phyloP scores from a whole-genome alignment of 306 rosid species.

The Psophocarpus tetragonolobus region DNA sequence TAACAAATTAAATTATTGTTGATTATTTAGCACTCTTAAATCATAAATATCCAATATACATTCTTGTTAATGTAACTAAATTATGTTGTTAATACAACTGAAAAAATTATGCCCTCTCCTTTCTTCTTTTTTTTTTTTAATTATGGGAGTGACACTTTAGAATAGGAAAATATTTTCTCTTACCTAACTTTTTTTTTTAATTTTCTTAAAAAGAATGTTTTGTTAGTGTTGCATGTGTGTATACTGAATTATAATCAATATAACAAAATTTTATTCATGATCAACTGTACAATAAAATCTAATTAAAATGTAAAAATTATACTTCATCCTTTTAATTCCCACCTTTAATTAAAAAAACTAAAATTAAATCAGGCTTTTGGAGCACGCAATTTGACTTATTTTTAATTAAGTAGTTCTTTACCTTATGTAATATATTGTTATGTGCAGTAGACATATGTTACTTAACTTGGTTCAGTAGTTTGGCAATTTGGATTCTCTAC shows the following conservation, averaged over 20 bases:
- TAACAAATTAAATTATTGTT: no score
- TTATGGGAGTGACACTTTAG: no score
- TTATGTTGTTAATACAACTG: no score
- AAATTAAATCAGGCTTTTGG: not conserved
- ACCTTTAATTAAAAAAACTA: not conserved
- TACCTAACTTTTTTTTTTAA: not conserved
- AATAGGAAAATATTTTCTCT: not conserved
- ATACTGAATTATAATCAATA: not conserved
- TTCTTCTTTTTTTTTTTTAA: no score
- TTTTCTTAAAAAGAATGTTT: not conserved
- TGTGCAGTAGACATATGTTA: no score
- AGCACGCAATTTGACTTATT: not conserved
- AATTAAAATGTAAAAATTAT: not conserved
- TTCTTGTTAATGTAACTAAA: no score
- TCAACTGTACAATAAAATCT: not conserved
- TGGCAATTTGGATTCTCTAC: no score
- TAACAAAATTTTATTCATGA: not conserved
- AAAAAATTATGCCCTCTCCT: no score
- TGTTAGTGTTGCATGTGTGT: not conserved
- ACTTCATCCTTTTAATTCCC: not conserved
- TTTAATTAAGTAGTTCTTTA: not conserved
- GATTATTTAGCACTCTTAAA: no score
- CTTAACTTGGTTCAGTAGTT: no score
- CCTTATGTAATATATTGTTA: no score
- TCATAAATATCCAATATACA: no score